These are phyloP conservation scores for Paspalum vaginatum DNA, from an alignment of 176 grass and related monocot genomes.

Conservation along the genomic window DNA sequence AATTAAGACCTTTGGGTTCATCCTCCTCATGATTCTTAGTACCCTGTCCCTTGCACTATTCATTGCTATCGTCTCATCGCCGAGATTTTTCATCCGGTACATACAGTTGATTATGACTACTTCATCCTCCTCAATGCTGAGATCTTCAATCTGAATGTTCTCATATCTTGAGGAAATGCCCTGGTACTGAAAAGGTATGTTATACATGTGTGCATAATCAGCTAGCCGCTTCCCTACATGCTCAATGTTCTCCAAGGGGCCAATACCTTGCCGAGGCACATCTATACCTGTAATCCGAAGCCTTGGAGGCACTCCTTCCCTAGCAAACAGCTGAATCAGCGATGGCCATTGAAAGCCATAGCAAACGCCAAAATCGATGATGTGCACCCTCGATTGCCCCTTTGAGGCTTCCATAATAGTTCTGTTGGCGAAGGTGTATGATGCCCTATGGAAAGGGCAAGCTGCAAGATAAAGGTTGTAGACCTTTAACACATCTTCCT, in stretches of 20 bases:
- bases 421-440: conserved; percentile 49
- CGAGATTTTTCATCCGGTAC: conserved; percentile 36
- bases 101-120: conserved; percentile 39
- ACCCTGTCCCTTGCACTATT: conserved; percentile 40
- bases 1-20: conserved; percentile 41
- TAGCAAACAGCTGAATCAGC: conserved; percentile 52
- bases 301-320: conserved; percentile 40
- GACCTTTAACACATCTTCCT: conserved; percentile 42
- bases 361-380: conserved; percentile 69
- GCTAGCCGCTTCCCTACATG: conserved; percentile 46
- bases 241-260: conserved; percentile 32
- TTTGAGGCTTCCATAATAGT: conserved; percentile 50
- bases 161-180: conserved; percentile 62
- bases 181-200: conserved; percentile 64
- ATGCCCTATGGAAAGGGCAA: conserved; percentile 50
- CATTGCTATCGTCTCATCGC: conserved; percentile 46
- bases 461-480: conserved; percentile 28
- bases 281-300: conserved; percentile 77
- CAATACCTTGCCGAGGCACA: conserved; percentile 55
- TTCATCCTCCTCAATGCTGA: conserved; percentile 39
- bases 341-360: conserved; percentile 80
- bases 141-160: conserved; percentile 35
- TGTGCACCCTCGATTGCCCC: conserved; percentile 56
- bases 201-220: conserved; percentile 65
- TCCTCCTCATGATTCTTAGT: conserved; percentile 39